These are phyloP conservation scores for Baorangia bicolor DNA, from an alignment of 768 basidiomycete species.

Conservation along the genomic window DNA sequence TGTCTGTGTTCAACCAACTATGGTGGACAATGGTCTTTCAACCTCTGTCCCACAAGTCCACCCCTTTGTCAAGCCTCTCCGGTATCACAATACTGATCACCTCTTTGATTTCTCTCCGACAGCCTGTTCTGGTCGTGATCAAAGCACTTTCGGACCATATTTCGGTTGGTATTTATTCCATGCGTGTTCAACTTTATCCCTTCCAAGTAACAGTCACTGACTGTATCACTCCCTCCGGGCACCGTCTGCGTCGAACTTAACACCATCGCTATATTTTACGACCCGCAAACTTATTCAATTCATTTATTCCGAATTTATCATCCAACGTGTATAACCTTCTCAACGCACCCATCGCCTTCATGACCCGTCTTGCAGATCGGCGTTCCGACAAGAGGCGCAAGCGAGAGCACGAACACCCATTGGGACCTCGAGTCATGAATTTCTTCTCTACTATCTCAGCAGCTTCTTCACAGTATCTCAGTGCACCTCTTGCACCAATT, in stretches of 20 bases:
- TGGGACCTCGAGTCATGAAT: slow-evolving; percentile 48
- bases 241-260: slow-evolving; percentile 1
- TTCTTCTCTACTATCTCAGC: slow-evolving; percentile 45
- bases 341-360: slow-evolving; percentile 33
- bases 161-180: slow-evolving; percentile 31
- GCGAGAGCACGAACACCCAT: slow-evolving; percentile 33
- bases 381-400: slow-evolving; percentile 48
- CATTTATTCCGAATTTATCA: not conserved
- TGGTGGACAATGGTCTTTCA: slow-evolving; percentile 28
- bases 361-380: slow-evolving; percentile 42
- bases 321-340: slow-evolving; percentile 9
- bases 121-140: slow-evolving; percentile 28
- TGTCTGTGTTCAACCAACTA: slow-evolving; percentile 17
- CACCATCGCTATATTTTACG: slow-evolving; percentile 15
- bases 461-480: slow-evolving; percentile 46
- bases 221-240: slow-evolving; percentile 4
- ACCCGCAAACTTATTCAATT: slow-evolving; percentile 9
- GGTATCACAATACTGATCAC: slow-evolving; percentile 19
- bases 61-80: slow-evolving; percentile 16
- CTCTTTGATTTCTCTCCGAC: slow-evolving; percentile 12
- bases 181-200: slow-evolving; percentile 15
- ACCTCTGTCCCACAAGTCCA: slow-evolving; percentile 23
- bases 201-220: slow-evolving; percentile 14
- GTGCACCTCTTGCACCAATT: slow-evolving; percentile 38
- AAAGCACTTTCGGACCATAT: slow-evolving; percentile 21